Base-by-base conservation (phyloP, 169 alveolate genomes). In the Theileria equi region DNA sequence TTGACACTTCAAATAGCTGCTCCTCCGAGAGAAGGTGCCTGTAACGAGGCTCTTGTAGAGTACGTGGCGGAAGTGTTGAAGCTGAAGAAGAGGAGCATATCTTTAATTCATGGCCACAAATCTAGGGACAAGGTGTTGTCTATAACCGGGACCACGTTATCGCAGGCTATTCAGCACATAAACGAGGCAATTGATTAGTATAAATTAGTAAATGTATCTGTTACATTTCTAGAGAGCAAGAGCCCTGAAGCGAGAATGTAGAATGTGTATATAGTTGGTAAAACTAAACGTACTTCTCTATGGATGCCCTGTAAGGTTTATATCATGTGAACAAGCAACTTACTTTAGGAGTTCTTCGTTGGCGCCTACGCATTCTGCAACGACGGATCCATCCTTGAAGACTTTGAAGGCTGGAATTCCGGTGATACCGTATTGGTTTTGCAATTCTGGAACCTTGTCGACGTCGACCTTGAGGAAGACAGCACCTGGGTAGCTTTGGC, bases 11-110 rank as follows among this genome's bases (percentile, higher is more conserved):
- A 83, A 50, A 86, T 91, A 21, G 88, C 92, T 54, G 95, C 94
- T 16, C 96, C 94, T n/a, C 95, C 96, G 10, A 64, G 83, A 41
- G 93, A 91, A 35, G 93, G 94, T 21, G 91, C 81, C 34, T 92
- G 94, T 40, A 91, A 91, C 81, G 86, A 80, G 17, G 96, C 92
- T 19, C 84, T 91, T 29, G 74, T 80, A 34, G 90, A 83, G 16
- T 91, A 60, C 55, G 58, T 91, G 40, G 71, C 91, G 5, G 82
- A 80, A 31, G 59, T 84, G 16, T 60, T 89, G 80, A 70, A 81
- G 82, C 48, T 91, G 71, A 91, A 89, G 70, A 88, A 82, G 61
- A 72, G 93, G 31, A 93, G 84, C 52, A 80, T 91, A 10, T 57
- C 88, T 5, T 67, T 91, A 17, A 86, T 80, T 29, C 85, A 87